A percentile compares a stretch with the other conserved stretches of the same genome.
These are phyloP conservation scores for Fusarium ambrosium DNA, from an alignment of 2,329 filamentous ascomycete genomes.

Conservation along the genomic window DNA sequence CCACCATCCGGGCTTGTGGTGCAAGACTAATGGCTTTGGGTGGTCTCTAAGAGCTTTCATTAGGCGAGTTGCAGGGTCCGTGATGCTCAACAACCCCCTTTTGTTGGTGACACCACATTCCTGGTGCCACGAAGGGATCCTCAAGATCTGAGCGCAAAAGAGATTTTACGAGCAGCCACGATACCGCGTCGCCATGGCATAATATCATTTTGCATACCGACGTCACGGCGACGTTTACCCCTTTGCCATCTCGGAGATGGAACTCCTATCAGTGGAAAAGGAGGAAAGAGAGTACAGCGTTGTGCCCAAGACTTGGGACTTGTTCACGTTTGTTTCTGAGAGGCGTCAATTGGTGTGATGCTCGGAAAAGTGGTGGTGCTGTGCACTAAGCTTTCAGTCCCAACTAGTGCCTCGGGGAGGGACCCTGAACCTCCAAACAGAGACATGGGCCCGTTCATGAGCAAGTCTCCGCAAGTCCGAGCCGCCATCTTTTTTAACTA, in stretches of 20 bases:
- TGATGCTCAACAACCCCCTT: conserved; percentile 18
- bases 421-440: conserved; percentile 28
- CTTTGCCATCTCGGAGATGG: background rate
- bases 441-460: background rate
- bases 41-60: background rate
- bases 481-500: background rate
- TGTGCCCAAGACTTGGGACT: background rate
- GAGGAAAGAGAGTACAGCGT: background rate
- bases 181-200: conserved; percentile 29
- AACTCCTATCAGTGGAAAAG: background rate
- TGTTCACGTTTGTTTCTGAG: conserved; percentile 30
- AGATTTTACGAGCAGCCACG: conserved; percentile 37
- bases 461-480: conserved; percentile 8
- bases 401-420: conserved; percentile 12
- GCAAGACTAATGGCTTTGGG: background rate
- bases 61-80: conserved; percentile 1
- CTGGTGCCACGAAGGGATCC: conserved; percentile 27
- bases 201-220: conserved; percentile 30
- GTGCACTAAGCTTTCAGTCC: conserved; percentile 16
- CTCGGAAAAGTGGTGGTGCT: background rate
- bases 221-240: conserved; percentile 14
- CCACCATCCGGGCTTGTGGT: background rate
- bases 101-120: conserved; percentile 36
- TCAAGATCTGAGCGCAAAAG: conserved; percentile 7
- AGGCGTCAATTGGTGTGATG: conserved; percentile 32